Conservation (phyloP, 257 asterid genomes). For the Salvia splendens region DNA sequence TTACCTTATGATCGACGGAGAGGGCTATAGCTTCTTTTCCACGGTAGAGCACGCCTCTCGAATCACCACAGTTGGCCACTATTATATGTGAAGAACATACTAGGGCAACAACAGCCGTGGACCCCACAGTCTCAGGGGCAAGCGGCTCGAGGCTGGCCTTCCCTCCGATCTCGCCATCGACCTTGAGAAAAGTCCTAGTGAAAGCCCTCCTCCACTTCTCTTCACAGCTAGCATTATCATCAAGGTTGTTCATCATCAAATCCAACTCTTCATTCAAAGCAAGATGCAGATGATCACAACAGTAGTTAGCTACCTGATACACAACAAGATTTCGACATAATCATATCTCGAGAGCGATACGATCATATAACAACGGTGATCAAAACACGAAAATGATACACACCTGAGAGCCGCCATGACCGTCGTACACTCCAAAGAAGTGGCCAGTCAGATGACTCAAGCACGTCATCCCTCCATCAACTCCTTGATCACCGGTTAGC, state of each 20-base stretch:
- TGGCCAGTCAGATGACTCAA: slow-evolving; percentile 79
- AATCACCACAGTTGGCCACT: slow-evolving; percentile 93
- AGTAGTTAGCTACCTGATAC: slow-evolving; percentile 83
- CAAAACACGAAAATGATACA: background rate
- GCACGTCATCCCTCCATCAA: slow-evolving; percentile 49
- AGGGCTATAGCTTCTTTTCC: slow-evolving; percentile 80
- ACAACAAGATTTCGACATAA: background rate
- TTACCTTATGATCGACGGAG: slow-evolving; percentile 86
- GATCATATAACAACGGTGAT: background rate
- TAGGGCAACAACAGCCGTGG: slow-evolving; percentile 88
- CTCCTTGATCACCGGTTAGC: slow-evolving; percentile 51
- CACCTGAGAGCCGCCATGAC: slow-evolving; percentile 98
- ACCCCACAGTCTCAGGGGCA: slow-evolving; percentile 92
- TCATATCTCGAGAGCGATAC: background rate
- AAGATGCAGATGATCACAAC: slow-evolving; percentile 72
- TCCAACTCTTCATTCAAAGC: slow-evolving; percentile 74
- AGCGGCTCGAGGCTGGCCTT: slow-evolving; percentile 52
- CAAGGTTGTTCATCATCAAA: slow-evolving; percentile 35
- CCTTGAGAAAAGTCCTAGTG: slow-evolving; percentile 67
- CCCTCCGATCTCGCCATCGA: slow-evolving; percentile 82
- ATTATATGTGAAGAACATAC: slow-evolving; percentile 95
- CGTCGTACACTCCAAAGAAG: slow-evolving; percentile 96
- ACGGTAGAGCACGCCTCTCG: slow-evolving; percentile 94
- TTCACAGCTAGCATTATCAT: slow-evolving; percentile 44
- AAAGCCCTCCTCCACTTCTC: slow-evolving; percentile 75